Percentiles rank a stretch among this genome's conserved stretches.
These are phyloP conservation scores for Picea sitchensis DNA, from an alignment of 75 land plant genomes.

Conservation along the genomic window DNA sequence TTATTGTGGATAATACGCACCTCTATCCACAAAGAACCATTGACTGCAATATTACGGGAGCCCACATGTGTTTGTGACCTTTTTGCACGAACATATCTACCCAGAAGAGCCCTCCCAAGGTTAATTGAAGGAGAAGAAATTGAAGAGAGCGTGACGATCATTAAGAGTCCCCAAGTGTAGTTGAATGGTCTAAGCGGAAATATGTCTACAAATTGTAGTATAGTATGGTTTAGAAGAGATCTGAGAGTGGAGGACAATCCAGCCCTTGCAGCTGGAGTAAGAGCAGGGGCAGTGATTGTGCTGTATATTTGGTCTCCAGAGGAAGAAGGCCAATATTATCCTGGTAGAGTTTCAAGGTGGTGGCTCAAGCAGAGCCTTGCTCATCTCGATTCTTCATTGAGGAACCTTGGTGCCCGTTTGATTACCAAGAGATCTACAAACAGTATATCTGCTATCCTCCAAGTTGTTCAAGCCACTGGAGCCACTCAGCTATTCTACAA, in stretches of 20 bases:
- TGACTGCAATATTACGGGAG: no score
- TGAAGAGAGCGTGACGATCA: no score
- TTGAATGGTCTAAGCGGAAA: no score
- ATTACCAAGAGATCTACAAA: constrained; percentile 61
- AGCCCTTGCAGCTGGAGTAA: constrained; percentile 81
- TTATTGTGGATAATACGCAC: no score
- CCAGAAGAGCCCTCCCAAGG: no score
- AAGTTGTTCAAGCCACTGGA: constrained; percentile 59
- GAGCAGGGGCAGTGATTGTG: constrained; percentile 62
- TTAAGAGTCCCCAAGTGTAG: no score
- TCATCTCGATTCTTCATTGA: constrained; percentile 58
- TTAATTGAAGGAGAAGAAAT: no score
- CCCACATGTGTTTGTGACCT: no score
- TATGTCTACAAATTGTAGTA: constrained; percentile 27
- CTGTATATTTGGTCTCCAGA: constrained; percentile 80
- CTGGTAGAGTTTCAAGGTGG: constrained; percentile 87
- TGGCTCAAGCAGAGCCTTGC: constrained; percentile 72
- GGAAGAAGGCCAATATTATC: constrained; percentile 68
- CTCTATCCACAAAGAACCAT: no score
- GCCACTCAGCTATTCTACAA: constrained; percentile 73
- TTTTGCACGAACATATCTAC: no score
- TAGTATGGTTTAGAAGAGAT: constrained; percentile 99
- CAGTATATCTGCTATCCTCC: constrained; percentile 63
- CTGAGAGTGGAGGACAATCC: constrained; percentile 96
- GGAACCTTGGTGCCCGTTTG: constrained; percentile 51